phyloP scores from a whole-genome alignment of 495 filamentous ascomycete genomes.

The Podospora comata region DNA sequence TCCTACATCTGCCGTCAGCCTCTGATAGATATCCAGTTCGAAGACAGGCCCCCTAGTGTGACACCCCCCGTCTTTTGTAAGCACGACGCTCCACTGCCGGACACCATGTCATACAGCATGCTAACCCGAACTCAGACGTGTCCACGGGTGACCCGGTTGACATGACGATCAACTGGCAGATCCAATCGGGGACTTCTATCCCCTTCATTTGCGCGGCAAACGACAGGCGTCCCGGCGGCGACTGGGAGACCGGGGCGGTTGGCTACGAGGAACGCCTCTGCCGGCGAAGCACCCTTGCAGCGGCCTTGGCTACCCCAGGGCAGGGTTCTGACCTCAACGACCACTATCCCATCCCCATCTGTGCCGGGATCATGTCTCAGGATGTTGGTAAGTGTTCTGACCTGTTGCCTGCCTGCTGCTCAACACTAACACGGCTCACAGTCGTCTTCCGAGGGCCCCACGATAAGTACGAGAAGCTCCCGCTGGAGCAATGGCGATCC shows the following conservation, averaged over 20 bases:
- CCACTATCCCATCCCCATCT: conserved; percentile 67
- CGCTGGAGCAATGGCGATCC: conserved; percentile 44
- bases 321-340: conserved; percentile 34
- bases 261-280: conserved; percentile 69
- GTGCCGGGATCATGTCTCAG: conserved; percentile 64
- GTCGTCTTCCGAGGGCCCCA: conserved; percentile 50
- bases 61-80: conserved; percentile 43
- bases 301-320: conserved; percentile 56
- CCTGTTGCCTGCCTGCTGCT: neutral
- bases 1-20: conserved; percentile 50
- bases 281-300: conserved; percentile 66
- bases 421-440: neutral
- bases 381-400: conserved; percentile 53
- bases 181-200: conserved; percentile 38
- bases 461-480: conserved; percentile 46
- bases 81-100: conserved; percentile 16
- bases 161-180: conserved; percentile 59
- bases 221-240: conserved; percentile 69
- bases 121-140: conserved; percentile 45
- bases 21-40: conserved; percentile 38
- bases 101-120: neutral
- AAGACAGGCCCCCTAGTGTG: conserved; percentile 29
- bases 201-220: conserved; percentile 73
- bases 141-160: conserved; percentile 66
- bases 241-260: conserved; percentile 71